These are phyloP conservation scores for Candida glucosophila DNA, from an alignment of 1,139 yeast genomes.

Conservation along the genomic window DNA sequence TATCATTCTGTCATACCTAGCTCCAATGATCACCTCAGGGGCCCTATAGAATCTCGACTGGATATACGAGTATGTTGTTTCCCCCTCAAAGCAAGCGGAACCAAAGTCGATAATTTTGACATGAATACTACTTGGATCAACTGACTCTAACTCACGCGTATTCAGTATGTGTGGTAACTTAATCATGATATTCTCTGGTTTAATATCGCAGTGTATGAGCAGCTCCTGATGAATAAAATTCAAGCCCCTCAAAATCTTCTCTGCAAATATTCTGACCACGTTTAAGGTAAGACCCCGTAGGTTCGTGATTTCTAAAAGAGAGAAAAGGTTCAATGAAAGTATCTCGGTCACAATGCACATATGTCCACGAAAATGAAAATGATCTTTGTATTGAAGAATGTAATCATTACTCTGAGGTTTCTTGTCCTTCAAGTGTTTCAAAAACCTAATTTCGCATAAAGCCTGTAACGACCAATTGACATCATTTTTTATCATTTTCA, in stretches of 20 bases:
- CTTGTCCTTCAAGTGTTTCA: constrained; percentile 35
- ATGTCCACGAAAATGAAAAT: constrained; percentile 76
- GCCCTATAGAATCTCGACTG: constrained; percentile 63
- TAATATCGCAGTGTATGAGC: constrained; percentile 74
- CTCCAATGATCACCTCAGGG: constrained; percentile 79
- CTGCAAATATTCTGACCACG: constrained; percentile 42
- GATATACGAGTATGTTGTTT: constrained; percentile 46
- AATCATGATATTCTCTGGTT: constrained; percentile 62
- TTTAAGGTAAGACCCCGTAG: constrained; percentile 55
- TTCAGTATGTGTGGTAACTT: constrained; percentile 16
- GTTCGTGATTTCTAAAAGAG: constrained; percentile 48
- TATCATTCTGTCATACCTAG: constrained; percentile 57
- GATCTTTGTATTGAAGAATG: constrained; percentile 52
- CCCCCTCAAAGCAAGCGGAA: constrained; percentile 42
- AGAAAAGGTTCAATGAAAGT: constrained; percentile 59
- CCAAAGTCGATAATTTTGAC: constrained; percentile 63
- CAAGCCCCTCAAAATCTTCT: constrained; percentile 52
- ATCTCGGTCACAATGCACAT: constrained; percentile 75
- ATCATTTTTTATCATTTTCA: constrained; percentile 70
- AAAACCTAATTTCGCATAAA: constrained; percentile 63
- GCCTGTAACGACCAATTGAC: constrained; percentile 74
- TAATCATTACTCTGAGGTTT: constrained; percentile 15
- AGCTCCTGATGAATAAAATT: constrained; percentile 46
- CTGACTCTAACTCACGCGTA: constrained; percentile 5
- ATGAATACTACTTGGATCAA: constrained; percentile 13